Percentiles rank a stretch among this genome's conserved stretches.
phyloP scores from a whole-genome alignment of 2,329 filamentous ascomycete species.

The Tolypocladium pustulatum region DNA sequence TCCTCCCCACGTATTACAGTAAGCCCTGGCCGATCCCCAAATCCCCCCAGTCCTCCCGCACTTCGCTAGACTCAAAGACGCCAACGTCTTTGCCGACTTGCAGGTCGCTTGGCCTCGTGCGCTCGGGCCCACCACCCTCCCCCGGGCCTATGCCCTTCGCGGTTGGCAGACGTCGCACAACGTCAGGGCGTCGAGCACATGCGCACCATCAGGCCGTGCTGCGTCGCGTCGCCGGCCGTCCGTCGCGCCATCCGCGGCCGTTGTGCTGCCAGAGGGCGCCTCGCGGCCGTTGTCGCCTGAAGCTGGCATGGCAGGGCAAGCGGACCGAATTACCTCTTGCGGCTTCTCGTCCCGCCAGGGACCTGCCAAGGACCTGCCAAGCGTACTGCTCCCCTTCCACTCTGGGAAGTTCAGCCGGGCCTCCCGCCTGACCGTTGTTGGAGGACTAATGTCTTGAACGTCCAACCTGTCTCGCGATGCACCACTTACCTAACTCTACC shows the following conservation, averaged over 20 bases:
- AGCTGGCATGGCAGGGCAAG: conserved; percentile 18
- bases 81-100: not conserved
- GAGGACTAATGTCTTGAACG: not conserved
- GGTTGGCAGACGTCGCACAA: not conserved
- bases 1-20: not conserved
- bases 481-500: not conserved
- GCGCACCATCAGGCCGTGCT: not conserved
- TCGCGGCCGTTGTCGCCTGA: not conserved
- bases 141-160: not conserved
- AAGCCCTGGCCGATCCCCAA: not conserved
- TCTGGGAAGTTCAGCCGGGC: not conserved
- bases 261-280: not conserved
- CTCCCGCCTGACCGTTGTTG: too few species aligned
- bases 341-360: not conserved
- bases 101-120: not conserved
- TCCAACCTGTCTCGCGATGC: not conserved
- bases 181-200: not conserved
- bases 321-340: conserved; percentile 6
- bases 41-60: not conserved
- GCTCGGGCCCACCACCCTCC: not conserved
- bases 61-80: not conserved
- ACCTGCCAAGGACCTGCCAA: not conserved
- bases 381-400: not conserved
- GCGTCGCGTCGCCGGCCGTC: not conserved
- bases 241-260: not conserved